Evolutionary conservation across 2,329 filamentous ascomycete species (phyloP).

Genomic region (Hypoxylon sp.): DNA sequence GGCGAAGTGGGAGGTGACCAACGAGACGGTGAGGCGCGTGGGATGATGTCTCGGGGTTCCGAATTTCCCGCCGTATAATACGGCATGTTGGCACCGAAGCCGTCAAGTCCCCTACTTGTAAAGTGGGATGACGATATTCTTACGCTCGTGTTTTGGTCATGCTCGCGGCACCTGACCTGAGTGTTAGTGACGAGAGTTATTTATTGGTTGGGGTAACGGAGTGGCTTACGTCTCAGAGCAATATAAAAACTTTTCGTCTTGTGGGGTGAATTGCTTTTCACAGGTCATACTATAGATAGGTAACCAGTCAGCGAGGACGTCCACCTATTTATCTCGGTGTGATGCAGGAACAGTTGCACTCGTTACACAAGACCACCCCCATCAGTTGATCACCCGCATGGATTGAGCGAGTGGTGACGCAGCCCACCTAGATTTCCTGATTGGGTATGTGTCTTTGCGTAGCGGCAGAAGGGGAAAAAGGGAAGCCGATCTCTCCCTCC

Average conservation of each 20-base stretch:
- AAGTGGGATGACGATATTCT: constrained; percentile 51
- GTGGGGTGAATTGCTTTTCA: constrained; percentile 75
- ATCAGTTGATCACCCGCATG: constrained; percentile 44
- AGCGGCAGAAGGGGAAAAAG: constrained; percentile 33
- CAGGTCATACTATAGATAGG: constrained; percentile 70
- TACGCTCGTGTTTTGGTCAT: constrained; percentile 63
- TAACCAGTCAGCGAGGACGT: constrained; percentile 50
- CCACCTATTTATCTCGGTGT: constrained; percentile 29
- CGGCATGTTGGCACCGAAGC: constrained; percentile 58
- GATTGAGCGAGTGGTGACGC: constrained; percentile 48
- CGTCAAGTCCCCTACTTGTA: constrained; percentile 53
- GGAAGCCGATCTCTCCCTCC: constrained; percentile 41
- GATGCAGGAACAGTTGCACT: constrained; percentile 55
- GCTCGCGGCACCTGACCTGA: constrained; percentile 65
- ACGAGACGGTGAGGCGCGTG: constrained; percentile 73
- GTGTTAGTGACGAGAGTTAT: constrained; percentile 47
- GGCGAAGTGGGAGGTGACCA: constrained; percentile 69
- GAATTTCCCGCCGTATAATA: constrained; percentile 62
- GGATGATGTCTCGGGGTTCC: constrained; percentile 74
- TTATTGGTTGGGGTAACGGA: constrained; percentile 39
- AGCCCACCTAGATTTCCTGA: constrained; percentile 43
- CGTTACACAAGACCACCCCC: constrained; percentile 41
- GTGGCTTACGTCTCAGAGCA: constrained; percentile 73
- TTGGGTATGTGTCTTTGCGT: constrained; percentile 39
- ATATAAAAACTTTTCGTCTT: constrained; percentile 71